Percentiles rank a stretch among this genome's conserved stretches.
phyloP scores from a whole-genome alignment of 495 filamentous ascomycete genomes.

The Penicillium arizonense region DNA sequence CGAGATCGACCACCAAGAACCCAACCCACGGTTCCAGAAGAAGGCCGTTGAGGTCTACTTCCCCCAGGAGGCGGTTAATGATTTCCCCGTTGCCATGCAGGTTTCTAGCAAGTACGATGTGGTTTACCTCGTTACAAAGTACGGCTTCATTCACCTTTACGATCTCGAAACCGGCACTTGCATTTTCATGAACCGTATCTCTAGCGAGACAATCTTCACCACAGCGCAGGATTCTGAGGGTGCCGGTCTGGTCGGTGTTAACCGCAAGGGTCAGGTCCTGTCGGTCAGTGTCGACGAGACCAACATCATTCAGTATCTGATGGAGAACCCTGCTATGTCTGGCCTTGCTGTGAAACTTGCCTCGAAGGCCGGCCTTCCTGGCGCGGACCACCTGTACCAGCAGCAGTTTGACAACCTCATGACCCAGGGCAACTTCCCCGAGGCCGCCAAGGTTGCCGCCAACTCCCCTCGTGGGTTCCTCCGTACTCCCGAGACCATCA shows the following conservation, averaged over 20 bases:
- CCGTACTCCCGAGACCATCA: slow-evolving; percentile 88
- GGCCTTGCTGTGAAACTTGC: slow-evolving; percentile 92
- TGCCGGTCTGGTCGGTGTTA: slow-evolving; percentile 88
- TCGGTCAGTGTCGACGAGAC: slow-evolving; percentile 89
- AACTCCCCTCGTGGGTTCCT: slow-evolving; percentile 96
- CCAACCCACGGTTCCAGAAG: slow-evolving; percentile 86
- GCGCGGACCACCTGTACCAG: slow-evolving; percentile 91
- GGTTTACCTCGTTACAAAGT: slow-evolving; percentile 97
- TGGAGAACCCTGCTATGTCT: slow-evolving; percentile 90
- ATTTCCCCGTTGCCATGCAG: slow-evolving; percentile 99
- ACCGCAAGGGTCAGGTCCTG: slow-evolving; percentile 94
- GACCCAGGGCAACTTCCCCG: slow-evolving; percentile 68
- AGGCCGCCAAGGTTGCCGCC: slow-evolving; percentile 92
- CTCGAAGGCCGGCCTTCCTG: slow-evolving; percentile 87
- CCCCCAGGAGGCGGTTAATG: slow-evolving; percentile 87
- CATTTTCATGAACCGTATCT: slow-evolving; percentile 99
- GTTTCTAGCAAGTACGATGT: slow-evolving; percentile 93
- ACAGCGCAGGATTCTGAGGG: slow-evolving; percentile 82
- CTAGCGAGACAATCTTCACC: slow-evolving; percentile 97
- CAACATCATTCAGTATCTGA: slow-evolving; percentile 87
- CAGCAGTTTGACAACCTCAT: slow-evolving; percentile 89
- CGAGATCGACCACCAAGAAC: slow-evolving; percentile 89
- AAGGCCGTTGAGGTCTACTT: slow-evolving; percentile 98
- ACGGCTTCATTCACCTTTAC: slow-evolving; percentile 98
- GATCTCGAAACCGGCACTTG: slow-evolving; percentile 95